phyloP scores from a whole-genome alignment of 371 early-diverging fungal species.

The Lichtheimia corymbifera region DNA sequence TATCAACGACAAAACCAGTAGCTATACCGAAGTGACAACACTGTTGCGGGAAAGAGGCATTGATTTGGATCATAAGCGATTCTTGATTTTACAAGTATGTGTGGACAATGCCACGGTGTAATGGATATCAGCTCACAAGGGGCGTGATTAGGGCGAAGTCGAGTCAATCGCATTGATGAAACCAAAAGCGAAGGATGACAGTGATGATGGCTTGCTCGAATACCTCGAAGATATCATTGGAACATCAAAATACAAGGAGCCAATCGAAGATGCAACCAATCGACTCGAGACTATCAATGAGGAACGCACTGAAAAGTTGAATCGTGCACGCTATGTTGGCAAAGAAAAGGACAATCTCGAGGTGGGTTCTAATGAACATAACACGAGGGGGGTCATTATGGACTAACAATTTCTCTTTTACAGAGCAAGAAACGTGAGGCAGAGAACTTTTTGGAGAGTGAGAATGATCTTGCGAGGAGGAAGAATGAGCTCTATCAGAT shows the following conservation, averaged over 20 bases:
- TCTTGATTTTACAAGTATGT: slow-evolving; percentile 91
- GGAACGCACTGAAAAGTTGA: slow-evolving; percentile 81
- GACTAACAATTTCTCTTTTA: background rate
- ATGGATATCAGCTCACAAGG: slow-evolving; percentile 1
- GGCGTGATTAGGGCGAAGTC: slow-evolving; percentile 90
- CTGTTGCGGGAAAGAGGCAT: slow-evolving; percentile 91
- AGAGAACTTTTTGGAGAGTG: slow-evolving; percentile 74
- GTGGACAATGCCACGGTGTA: background rate
- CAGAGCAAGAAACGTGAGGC: slow-evolving; percentile 84
- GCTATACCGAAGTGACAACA: slow-evolving; percentile 84
- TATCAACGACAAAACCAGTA: slow-evolving; percentile 75
- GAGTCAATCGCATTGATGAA: slow-evolving; percentile 99
- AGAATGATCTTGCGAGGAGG: slow-evolving; percentile 75
- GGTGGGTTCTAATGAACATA: slow-evolving; percentile 21
- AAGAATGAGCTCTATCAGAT: slow-evolving; percentile 81
- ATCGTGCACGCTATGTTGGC: slow-evolving; percentile 84
- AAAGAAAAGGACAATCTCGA: slow-evolving; percentile 79
- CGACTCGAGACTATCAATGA: slow-evolving; percentile 76
- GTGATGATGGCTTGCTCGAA: slow-evolving; percentile 97
- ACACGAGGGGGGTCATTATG: background rate
- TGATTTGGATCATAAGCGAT: slow-evolving; percentile 99
- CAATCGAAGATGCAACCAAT: slow-evolving; percentile 78
- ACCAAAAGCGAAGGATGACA: slow-evolving; percentile 89
- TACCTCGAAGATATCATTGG: slow-evolving; percentile 99
- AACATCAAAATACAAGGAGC: slow-evolving; percentile 86